Base-by-base conservation (phyloP, 2,329 filamentous ascomycete species). In the Beauveria scarabaeidicola region DNA sequence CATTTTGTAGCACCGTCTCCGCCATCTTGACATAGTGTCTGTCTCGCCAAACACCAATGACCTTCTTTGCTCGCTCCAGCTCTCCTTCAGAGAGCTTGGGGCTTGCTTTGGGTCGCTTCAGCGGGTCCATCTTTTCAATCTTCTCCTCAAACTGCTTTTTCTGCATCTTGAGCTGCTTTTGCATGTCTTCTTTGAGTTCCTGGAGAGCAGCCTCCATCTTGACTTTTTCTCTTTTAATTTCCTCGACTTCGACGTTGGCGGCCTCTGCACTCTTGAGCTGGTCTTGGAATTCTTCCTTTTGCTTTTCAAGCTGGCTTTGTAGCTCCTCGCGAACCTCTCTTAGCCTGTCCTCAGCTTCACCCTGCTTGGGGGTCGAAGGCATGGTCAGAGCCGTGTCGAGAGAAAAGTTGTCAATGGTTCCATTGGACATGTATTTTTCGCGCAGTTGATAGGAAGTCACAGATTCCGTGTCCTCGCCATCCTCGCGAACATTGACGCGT, bases 371-470 rank as follows among this genome's bases (percentile, higher is more conserved):
- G 0, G 93, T 97, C 0, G 91, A 95, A 2, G 94, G 94, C 81
- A 97, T 91, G 0, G 94, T 99, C 54, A 99, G 79, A 13, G 87
- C 88, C 1, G 94, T 99, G 70, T 99, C 94, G 17, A 99, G 79
- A 2, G 93, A 97, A 68, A 97, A 94, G 70, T 96, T 97, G 74
- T 99, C 94, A 57, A 97, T 81, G 0, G 93, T 97, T 2, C 93
- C 93, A 59, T 89, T 94, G 3, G 92, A 97, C 77, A 96, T 84
- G 73, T 97, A 97, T 69, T 97, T 97, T 67, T 99, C 94, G 55
- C 94, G 83, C 32, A 92, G 80, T 1, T 91, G 88, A 69, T 92
- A 97, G 0, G 93, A 97, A 29, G 87, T 89, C 52, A 89, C 84
- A 0, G 93, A 97, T 65, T 99, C 94, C 58, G 87, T 85, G 70